Base-by-base conservation (phyloP, 2,329 filamentous ascomycete species). In the Aspergillus pseudoterreus region DNA sequence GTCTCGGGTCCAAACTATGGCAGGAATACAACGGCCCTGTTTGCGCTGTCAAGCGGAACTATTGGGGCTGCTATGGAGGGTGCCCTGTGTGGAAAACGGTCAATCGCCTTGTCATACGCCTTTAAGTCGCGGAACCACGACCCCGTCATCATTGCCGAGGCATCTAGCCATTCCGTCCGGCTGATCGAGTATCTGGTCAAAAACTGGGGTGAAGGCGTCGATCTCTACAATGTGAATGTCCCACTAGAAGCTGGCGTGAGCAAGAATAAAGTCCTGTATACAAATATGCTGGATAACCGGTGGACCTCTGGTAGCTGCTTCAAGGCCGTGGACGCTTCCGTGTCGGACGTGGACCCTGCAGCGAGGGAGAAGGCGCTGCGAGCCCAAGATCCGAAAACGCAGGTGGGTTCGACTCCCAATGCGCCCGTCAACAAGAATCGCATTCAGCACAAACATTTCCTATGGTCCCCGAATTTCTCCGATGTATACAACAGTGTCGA, bases 171-270 rank as follows among this genome's bases (percentile, higher is more conserved):
- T 61, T 84, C 85, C 21, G 85, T 94, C 21, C 81, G 80, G 57
- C 78, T 97, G 21, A 86, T 96, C 57, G 87, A 96, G 69, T 82
- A 90, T 55, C 77, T 99, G 6, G 85, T 81, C 61, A 78, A 80
- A 45, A 87, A 91, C 65, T 96, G 90, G 87, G 82, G 77, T 0
- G 72, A 76, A 32, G 85, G 84, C 47, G 85, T 89, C 4, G 90
- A 95, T 65, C 74, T 97, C n/a, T 97, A 96, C 71, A 88, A 82
- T 44, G 85, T 97, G 60, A 97, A 97, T 66, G 87, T 97, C 8
- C 92, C 94, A 17, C 76, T 97, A 10, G 80, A 94, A 12, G 85
- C 88, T 53, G 86, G 84, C 6, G 83, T 96, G 1, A 86, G 86
- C 59, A 68, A 75, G 15, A 79, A 81, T 49, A 90, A 88, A 72